Conservation (phyloP, 176 grass and related monocot genomes). For the Rhipidocladum racemiflorum region DNA sequence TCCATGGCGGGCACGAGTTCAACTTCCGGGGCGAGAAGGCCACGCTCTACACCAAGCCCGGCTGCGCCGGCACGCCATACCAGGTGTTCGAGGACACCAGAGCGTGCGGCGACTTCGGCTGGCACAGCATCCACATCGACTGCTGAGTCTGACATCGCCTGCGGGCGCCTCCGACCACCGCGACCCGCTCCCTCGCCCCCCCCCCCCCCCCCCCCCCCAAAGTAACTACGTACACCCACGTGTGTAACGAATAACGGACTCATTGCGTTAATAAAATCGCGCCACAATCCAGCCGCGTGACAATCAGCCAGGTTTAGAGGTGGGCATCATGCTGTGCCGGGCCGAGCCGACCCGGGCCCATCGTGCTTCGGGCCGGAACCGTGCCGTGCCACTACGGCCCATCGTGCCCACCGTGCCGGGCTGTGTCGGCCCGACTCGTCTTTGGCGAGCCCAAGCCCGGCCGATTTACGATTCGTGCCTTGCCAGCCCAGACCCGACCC, state of each 20-base stretch:
- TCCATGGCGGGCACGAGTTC: slow-evolving; percentile 29
- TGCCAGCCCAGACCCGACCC: no score
- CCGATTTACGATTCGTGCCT: no score
- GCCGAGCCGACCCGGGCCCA: no score
- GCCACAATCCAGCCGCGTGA: background rate
- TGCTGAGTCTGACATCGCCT: background rate
- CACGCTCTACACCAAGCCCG: slow-evolving; percentile 6
- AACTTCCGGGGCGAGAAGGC: slow-evolving; percentile 35
- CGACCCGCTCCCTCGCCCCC: background rate
- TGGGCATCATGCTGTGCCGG: no score
- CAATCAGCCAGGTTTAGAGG: background rate
- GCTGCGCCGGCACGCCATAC: slow-evolving; percentile 22
- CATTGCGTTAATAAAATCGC: background rate
- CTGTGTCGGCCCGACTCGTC: no score
- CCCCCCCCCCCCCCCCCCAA: no score
- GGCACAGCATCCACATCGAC: slow-evolving; percentile 35
- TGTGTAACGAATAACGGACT: background rate
- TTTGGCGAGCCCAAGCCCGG: no score
- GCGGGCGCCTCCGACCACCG: background rate
- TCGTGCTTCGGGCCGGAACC: no score
- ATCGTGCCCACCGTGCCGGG: no score
- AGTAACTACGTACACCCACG: background rate
- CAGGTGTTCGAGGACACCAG: slow-evolving; percentile 31
- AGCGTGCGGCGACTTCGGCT: slow-evolving; percentile 28
- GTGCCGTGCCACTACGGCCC: no score